Base-by-base conservation (phyloP, 1,284 basidiomycete genomes). In the Salmacisia buchloeana region DNA sequence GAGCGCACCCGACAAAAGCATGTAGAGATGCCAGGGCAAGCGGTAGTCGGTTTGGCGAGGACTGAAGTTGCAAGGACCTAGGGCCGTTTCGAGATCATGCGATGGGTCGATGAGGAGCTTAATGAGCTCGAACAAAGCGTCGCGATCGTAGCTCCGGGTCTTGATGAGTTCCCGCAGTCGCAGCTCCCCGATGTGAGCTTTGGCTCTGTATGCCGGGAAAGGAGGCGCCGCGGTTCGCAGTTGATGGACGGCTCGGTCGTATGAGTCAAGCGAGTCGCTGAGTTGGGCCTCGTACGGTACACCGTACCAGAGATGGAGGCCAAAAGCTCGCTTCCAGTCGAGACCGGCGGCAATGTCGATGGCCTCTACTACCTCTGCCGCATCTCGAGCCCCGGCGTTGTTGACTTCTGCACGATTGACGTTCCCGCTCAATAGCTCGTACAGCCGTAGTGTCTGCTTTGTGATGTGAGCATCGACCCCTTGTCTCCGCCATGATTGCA, bases 281-380 rank as follows among this genome's bases (percentile, higher is more conserved):
- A 93, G 85, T 2, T 88, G 82, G 1, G 87, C 84, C 64, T 92
- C 89, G 73, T 90, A 85, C 0, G 86, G 83, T 59, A 88, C 84
- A 1, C 87, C 88, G 80, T 89, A 97, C 96, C 96, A 98, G 15
- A 98, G 82, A 69, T 89, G 88, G 54, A 97, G 82, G 1, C 92
- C 96, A 73, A 98, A 90, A 0, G 89, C 88, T 15, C 93, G 87
- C 80, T 94, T 94, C 96, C 96, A 98, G 80, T 96, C 94, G 59
- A 97, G 82, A 0, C 86, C 89, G 60, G 87, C 83, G n/a, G 88
- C 84, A n/a, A 96, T 83, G 60, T 86, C 83, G 23, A 92, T 81
- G 63, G 90, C 87, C 1, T 84, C 80, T 72, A 85, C 85, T 27
- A 83, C 83, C 70, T 89, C 88, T 35, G 65, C 84, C 81, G 65